phyloP scores from a whole-genome alignment of 2,329 filamentous ascomycete genomes.

The Monilinia fructigena region DNA sequence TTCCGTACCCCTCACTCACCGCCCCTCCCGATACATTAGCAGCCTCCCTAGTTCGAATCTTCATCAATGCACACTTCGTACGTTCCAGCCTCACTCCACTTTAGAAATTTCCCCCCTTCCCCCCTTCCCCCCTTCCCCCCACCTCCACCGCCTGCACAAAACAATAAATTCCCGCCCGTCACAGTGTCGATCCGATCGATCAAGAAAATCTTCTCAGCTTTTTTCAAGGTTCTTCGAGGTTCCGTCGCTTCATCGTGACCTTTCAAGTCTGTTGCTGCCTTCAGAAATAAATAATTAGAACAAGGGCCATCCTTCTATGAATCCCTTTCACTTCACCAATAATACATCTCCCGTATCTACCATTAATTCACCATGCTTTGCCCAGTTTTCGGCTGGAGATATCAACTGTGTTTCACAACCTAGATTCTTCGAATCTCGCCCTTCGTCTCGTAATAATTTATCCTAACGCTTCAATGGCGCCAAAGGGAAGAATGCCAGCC shows the following conservation, averaged over 20 bases:
- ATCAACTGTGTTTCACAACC: neutral
- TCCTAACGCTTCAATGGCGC: neutral
- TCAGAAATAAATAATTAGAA: neutral
- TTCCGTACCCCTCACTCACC: conserved; percentile 1
- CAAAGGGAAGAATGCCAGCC: neutral
- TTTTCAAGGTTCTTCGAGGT: conserved; percentile 5
- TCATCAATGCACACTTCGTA: conserved; percentile 8
- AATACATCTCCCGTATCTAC: neutral
- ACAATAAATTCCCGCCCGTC: conserved; percentile 7
- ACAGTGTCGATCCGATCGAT: conserved; percentile 16
- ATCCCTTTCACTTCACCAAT: neutral
- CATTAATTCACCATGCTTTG: neutral
- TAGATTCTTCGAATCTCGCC: neutral
- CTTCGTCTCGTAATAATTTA: neutral
- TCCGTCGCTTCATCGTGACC: neutral
- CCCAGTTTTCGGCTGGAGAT: neutral
- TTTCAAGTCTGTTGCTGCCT: neutral
- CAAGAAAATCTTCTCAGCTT: neutral
- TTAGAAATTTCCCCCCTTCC: neutral
- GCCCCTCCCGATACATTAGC: conserved; percentile 3
- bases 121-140: too few species aligned
- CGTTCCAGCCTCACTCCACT: neutral
- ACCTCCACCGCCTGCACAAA: conserved; percentile 5
- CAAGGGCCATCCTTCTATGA: conserved; percentile 12
- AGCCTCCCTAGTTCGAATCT: neutral